Conservation (phyloP, 1,139 yeast species). For the Candida sp. region DNA sequence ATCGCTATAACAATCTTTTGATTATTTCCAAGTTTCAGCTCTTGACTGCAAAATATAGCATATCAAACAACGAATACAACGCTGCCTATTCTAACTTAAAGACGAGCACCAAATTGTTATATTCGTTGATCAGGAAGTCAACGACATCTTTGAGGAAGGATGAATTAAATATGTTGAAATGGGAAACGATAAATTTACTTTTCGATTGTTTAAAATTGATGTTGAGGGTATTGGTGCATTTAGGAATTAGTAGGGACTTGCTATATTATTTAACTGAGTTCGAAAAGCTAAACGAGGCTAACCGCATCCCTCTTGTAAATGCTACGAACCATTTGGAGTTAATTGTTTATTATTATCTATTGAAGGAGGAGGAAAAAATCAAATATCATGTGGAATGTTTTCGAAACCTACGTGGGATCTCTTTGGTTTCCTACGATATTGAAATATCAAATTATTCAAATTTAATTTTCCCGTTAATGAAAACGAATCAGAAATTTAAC, state of each 20-base stretch:
- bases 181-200: slow-evolving; percentile 33
- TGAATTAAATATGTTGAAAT: slow-evolving; percentile 22
- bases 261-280: slow-evolving; percentile 49
- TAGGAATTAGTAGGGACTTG: slow-evolving; percentile 56
- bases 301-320: slow-evolving; percentile 23
- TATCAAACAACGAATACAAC: slow-evolving; percentile 10
- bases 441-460: background rate
- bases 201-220: slow-evolving; percentile 30
- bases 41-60: slow-evolving; percentile 20
- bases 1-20: slow-evolving; percentile 31
- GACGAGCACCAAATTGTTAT: slow-evolving; percentile 37
- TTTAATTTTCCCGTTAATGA: background rate
- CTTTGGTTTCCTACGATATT: background rate
- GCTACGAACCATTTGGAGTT: slow-evolving; percentile 18
- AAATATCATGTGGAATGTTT: background rate
- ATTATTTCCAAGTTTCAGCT: slow-evolving; percentile 33
- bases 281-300: slow-evolving; percentile 27
- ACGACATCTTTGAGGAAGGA: slow-evolving; percentile 17
- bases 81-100: slow-evolving; percentile 28
- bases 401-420: background rate
- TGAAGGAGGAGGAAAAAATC: background rate
- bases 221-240: slow-evolving; percentile 31
- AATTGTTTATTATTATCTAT: background rate
- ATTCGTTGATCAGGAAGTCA: slow-evolving; percentile 38
- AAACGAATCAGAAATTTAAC: background rate